These are phyloP conservation scores for Stephanodiscus triporus DNA, from an alignment of 108 stramenopile species.

Conservation along the genomic window DNA sequence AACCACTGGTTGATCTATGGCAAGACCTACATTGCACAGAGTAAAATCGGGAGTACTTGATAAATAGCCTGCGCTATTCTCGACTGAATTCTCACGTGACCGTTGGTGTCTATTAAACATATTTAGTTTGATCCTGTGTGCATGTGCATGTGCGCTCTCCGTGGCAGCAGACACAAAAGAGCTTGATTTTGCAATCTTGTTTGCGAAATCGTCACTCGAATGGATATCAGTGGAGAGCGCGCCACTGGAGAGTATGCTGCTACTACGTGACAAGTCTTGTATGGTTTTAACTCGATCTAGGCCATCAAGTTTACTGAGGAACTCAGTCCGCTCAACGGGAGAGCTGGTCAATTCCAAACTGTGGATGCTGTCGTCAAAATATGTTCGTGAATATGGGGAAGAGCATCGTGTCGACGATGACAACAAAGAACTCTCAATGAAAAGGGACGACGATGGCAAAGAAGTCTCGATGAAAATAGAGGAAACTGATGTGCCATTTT, in stretches of 20 bases:
- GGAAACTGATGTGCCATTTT: neutral
- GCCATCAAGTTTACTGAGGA: conserved; percentile 32
- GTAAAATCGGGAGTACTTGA: neutral
- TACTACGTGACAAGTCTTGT: neutral
- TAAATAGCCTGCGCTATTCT: neutral
- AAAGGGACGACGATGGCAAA: neutral
- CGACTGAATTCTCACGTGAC: neutral
- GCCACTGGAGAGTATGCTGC: neutral
- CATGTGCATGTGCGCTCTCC: conserved; percentile 25
- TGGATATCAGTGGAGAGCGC: neutral
- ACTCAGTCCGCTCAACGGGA: conserved; percentile 9
- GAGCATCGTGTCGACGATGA: conserved; percentile 3
- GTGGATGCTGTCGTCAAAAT: conserved; percentile 13
- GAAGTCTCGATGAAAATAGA: neutral
- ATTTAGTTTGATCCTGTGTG: conserved; percentile 16
- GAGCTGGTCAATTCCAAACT: conserved; percentile 16
- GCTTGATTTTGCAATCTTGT: neutral
- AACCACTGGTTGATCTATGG: neutral
- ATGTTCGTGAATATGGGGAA: neutral
- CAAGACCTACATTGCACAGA: neutral
- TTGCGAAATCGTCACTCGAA: neutral
- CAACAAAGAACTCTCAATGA: neutral
- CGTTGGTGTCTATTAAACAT: neutral
- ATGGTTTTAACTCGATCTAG: conserved; percentile 9
- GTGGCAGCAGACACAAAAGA: conserved; percentile 7